These are phyloP conservation scores for Triticum urartu DNA, from an alignment of 176 grass and related monocot genomes.

Conservation along the genomic window DNA sequence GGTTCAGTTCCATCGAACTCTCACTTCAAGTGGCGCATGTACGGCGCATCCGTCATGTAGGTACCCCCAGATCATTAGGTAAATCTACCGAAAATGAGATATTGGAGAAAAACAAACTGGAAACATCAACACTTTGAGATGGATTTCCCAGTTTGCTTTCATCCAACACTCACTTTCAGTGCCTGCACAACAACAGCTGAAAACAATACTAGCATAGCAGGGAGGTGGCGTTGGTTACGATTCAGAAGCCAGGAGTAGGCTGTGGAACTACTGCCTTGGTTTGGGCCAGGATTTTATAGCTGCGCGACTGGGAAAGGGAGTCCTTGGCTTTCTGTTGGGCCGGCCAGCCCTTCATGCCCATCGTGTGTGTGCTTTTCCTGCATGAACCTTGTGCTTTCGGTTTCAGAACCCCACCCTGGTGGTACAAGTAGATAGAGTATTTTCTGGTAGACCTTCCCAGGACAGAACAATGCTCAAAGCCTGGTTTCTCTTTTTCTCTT, in stretches of 20 bases:
- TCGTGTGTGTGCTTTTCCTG: background rate
- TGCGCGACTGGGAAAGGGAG: background rate
- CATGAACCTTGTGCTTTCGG: background rate
- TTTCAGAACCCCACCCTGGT: background rate
- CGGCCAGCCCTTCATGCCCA: conserved; percentile 26
- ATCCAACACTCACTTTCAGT: conserved; percentile 31
- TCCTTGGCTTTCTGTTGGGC: conserved; percentile 14
- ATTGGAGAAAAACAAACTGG: conserved; percentile 16
- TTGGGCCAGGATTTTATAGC: background rate
- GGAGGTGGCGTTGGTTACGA: background rate
- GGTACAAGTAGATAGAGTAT: background rate
- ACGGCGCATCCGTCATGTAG: background rate
- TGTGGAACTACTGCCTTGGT: background rate
- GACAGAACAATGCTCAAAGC: background rate
- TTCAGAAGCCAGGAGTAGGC: background rate
- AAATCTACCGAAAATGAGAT: background rate
- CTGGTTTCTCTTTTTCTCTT: background rate
- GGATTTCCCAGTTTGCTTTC: conserved; percentile 36
- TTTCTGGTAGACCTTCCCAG: background rate
- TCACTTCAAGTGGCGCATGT: conserved; percentile 25
- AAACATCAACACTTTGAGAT: background rate
- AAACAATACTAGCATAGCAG: background rate
- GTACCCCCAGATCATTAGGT: background rate
- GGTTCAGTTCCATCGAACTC: conserved; percentile 34
- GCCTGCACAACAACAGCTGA: background rate